Evolutionary conservation across 495 filamentous ascomycete species (phyloP), one percentile per base, ranked within the genome.

Genomic region (Physcia stellaris): DNA sequence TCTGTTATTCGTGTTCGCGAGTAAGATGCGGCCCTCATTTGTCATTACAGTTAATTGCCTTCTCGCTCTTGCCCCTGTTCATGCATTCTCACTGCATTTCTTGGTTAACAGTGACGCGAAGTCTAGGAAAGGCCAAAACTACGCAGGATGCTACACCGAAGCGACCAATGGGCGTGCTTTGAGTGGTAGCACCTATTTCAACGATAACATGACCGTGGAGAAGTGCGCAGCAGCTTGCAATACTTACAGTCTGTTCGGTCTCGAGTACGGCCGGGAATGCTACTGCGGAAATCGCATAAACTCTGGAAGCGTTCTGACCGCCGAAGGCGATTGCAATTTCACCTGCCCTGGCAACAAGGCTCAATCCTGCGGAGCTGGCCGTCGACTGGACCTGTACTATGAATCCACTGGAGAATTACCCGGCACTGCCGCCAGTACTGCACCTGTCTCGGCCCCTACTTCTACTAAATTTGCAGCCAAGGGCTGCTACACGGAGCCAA

Each of bases 401-500:
- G n/a, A n/a, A n/a, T n/a, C n/a, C n/a, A n/a, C n/a, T n/a, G n/a
- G n/a, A n/a, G n/a, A n/a, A n/a, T n/a, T n/a, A n/a, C n/a, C n/a
- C n/a, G n/a, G n/a, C n/a, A n/a, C n/a, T n/a, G n/a, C n/a, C n/a
- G n/a, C n/a, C n/a, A n/a, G n/a, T n/a, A n/a, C n/a, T n/a, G n/a
- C n/a, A n/a, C n/a, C n/a, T n/a, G n/a, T n/a, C n/a, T n/a, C n/a
- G n/a, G n/a, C n/a, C n/a, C n/a, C n/a, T n/a, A n/a, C n/a, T n/a
- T n/a, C n/a, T n/a, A n/a, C n/a, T n/a, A n/a, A 19, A 0, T 52
- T 34, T 28, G 29, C 33, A 1, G 35, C 37, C 21, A 11, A 45
- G 11, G 54, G 56, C 39, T 73, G 69, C 50, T 62, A 57, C 43
- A 67, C 59, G 28, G 69, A 73, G 45, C 56, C 16, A 58, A 60